Evolutionary conservation across 257 asterid species (phyloP), one percentile per base, ranked within the genome.

Genomic region (Gardenia jasminoides): DNA sequence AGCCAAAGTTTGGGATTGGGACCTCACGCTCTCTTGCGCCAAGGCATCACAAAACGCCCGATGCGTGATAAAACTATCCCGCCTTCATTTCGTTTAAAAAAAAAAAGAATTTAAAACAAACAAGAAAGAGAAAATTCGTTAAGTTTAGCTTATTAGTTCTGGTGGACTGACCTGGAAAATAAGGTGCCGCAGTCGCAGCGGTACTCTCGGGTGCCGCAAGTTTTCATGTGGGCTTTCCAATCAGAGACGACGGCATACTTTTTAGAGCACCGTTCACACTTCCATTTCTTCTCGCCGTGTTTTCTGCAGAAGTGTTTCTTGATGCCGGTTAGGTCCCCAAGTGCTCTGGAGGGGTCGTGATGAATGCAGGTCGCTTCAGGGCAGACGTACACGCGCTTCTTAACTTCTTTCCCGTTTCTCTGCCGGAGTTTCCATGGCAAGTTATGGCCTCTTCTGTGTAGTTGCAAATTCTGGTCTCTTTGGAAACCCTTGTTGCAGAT

Each of bases 141-240:
- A 2, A 16, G 12, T 20, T 61, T 10, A 74, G 19, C 44, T 33
- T 19, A 48, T 33, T 19, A 48, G 17, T 17, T 12, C 5, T 6
- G 59, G 24, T 7, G 33, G 17, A 92, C 97, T 98, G 8, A 93
- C 99, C 99, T 89, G 0, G 99, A 91, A 82, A 94, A 94, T 77
- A 93, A 82, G 72, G 99, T 91, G 67, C 99, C 99, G 68, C 99
- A 94, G 74, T 94, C 97, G 19, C 99, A 94, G 20, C 92, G 95
- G 74, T 93, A 94, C 76, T 93, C 98, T 13, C 96, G 82, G 59
- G 98, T 93, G 59, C 98, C 99, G 70, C 99, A 94, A 47, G 93
- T 90, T 75, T 91, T 94, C 95, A 90, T 91, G 80, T 94, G 99
- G 19, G 99, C 97, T 89, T 93, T 94, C 97, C 96, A 90, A 67